phyloP scores from a whole-genome alignment of 2,329 filamentous ascomycete species.

The Nectriaceae sp. region DNA sequence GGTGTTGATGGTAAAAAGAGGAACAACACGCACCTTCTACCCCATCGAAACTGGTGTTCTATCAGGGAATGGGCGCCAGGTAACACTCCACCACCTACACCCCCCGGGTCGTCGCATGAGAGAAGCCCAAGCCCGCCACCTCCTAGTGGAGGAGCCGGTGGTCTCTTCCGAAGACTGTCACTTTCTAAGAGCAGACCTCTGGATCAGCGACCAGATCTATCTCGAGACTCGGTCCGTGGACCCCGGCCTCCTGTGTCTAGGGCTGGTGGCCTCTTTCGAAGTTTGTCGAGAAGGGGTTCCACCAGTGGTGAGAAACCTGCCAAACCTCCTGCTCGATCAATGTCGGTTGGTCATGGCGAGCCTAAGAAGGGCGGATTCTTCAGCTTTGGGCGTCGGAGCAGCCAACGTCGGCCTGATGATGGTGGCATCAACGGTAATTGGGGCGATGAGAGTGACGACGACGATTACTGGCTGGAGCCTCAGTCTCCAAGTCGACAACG shows the following conservation, averaged over 20 bases:
- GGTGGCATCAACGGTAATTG: slow-evolving; percentile 59
- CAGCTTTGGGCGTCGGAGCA: slow-evolving; percentile 43
- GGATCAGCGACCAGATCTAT: slow-evolving; percentile 38
- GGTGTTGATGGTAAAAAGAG: slow-evolving; percentile 87
- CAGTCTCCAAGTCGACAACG: slow-evolving; percentile 19
- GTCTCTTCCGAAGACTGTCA: slow-evolving; percentile 50
- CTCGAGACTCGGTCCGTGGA: slow-evolving; percentile 40
- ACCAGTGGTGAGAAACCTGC: slow-evolving; percentile 38
- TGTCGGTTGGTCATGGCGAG: slow-evolving; percentile 62
- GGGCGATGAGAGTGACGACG: slow-evolving; percentile 47
- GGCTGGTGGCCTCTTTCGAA: slow-evolving; percentile 46
- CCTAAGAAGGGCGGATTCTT: slow-evolving; percentile 46
- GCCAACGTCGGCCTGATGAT: slow-evolving; percentile 44
- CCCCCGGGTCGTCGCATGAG: slow-evolving; percentile 53
- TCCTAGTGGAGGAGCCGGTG: slow-evolving; percentile 24
- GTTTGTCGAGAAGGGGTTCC: slow-evolving; percentile 40
- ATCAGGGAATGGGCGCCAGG: slow-evolving; percentile 84
- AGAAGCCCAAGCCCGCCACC: slow-evolving; percentile 41
- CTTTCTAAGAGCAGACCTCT: slow-evolving; percentile 38
- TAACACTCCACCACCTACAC: slow-evolving; percentile 70
- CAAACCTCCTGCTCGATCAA: slow-evolving; percentile 56
- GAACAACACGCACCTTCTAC: slow-evolving; percentile 88
- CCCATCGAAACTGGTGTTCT: slow-evolving; percentile 93
- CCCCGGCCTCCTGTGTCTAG: slow-evolving; percentile 51
- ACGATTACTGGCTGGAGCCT: slow-evolving; percentile 28